Conservation (phyloP, 257 asterid species). For the Solanum boliviense region DNA sequence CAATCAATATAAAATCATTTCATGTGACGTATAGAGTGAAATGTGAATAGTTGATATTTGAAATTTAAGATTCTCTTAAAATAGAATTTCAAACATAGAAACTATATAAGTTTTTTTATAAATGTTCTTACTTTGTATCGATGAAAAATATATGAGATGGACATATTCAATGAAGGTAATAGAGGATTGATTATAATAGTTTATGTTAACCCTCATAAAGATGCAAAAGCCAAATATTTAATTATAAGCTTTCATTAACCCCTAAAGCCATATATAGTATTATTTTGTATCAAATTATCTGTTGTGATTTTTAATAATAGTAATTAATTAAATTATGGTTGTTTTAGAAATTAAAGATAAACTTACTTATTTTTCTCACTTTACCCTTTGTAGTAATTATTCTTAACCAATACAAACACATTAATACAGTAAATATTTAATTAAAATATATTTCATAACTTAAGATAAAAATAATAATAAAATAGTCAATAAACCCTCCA, state of each 20-base stretch:
- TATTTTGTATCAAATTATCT: neutral
- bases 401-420: neutral
- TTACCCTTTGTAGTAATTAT: neutral
- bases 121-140: neutral
- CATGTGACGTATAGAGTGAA: neutral
- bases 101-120: neutral
- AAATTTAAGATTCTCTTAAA: neutral
- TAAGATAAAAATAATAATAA: neutral
- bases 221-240: neutral
- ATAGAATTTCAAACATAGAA: neutral
- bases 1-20: neutral
- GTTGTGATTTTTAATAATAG: neutral
- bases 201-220: neutral
- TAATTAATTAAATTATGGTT: neutral
- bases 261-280: neutral
- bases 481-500: fast-evolving
- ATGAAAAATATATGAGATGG: neutral
- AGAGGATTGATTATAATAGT: neutral
- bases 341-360: neutral
- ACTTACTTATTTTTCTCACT: neutral
- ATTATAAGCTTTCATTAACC: neutral
- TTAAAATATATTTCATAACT: neutral
- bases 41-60: neutral
- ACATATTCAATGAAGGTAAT: neutral
- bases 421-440: neutral